A percentile compares a stretch with the other conserved stretches of the same genome.
phyloP scores from a whole-genome alignment of 768 basidiomycete genomes.

The Calocybe cyanea region DNA sequence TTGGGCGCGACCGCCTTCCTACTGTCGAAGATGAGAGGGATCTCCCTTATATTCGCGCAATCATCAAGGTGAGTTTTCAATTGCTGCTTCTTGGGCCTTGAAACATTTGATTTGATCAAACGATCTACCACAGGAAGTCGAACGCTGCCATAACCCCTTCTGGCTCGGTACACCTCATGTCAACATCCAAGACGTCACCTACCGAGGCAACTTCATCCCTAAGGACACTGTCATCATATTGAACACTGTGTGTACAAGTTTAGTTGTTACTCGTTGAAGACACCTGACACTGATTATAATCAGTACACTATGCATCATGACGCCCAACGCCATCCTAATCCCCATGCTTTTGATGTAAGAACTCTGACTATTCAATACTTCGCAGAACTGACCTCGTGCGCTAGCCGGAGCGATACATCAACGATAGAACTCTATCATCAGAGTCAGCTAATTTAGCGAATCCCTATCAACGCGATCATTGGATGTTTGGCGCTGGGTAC shows the following conservation, averaged over 20 bases:
- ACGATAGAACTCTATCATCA: slow-evolving; percentile 31
- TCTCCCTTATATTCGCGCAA: slow-evolving; percentile 32
- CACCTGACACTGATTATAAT: slow-evolving; percentile 10
- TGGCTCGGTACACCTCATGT: slow-evolving; percentile 38
- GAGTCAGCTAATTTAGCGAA: slow-evolving; percentile 41
- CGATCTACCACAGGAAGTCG: slow-evolving; percentile 28
- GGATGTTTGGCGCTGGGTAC: slow-evolving; percentile 49
- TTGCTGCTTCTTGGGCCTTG: slow-evolving; percentile 9
- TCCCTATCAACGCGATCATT: slow-evolving; percentile 44
- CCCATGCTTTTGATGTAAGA: slow-evolving; percentile 30
- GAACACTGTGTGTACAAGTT: slow-evolving; percentile 26
- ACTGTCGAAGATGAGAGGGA: slow-evolving; percentile 26
- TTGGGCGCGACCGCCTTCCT: slow-evolving; percentile 27
- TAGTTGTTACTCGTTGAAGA: slow-evolving; percentile 14
- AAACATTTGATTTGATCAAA: slow-evolving; percentile 12
- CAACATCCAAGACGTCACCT: slow-evolving; percentile 36
- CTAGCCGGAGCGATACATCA: slow-evolving; percentile 43
- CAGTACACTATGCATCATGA: slow-evolving; percentile 35
- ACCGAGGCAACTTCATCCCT: slow-evolving; percentile 36
- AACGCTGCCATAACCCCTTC: slow-evolving; percentile 34
- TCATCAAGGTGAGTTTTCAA: slow-evolving; percentile 24
- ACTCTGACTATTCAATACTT: neutral
- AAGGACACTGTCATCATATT: slow-evolving; percentile 35
- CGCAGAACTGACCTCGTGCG: neutral
- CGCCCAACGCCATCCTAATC: slow-evolving; percentile 34